These are phyloP conservation scores for Sporothrix brunneoviolacea DNA, from an alignment of 2,329 filamentous ascomycete species.

Conservation along the genomic window DNA sequence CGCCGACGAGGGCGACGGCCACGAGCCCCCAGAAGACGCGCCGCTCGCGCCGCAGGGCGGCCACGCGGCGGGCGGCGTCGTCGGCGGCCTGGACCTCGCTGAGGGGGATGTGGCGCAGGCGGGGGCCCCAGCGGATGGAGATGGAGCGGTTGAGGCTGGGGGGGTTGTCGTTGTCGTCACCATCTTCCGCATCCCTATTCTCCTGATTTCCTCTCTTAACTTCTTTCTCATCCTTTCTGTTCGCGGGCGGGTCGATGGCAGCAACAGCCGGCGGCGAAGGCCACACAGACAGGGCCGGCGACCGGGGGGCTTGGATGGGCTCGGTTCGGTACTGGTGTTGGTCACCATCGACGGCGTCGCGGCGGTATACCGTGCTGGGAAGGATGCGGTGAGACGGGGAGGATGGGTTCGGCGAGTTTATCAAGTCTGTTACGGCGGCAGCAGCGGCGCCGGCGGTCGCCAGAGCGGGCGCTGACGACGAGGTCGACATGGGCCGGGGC, in stretches of 20 bases:
- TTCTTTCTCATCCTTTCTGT: not conserved
- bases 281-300: constrained; percentile 5
- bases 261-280: constrained; percentile 2
- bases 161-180: not conserved
- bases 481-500: constrained; percentile 16
- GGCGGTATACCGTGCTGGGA: not conserved
- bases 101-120: constrained; percentile 9
- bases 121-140: constrained; percentile 14
- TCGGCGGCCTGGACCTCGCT: constrained; percentile 12
- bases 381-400: no score
- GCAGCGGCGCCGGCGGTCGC: not conserved
- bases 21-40: constrained; percentile 12
- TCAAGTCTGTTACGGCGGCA: not conserved
- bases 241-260: no score
- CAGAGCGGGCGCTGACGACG: constrained; percentile 16
- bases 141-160: constrained; percentile 10
- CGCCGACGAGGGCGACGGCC: not conserved
- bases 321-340: not conserved
- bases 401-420: no score
- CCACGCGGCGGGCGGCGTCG: constrained; percentile 7
- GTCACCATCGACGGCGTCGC: not conserved
- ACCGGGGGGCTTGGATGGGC: not conserved
- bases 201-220: not conserved
- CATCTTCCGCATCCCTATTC: not conserved
- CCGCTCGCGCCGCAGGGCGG: constrained; percentile 9